A percentile compares a stretch with the other conserved stretches of the same genome.
These are phyloP conservation scores for Hirschioporus abietinus DNA, from an alignment of 768 basidiomycete species.

Conservation along the genomic window DNA sequence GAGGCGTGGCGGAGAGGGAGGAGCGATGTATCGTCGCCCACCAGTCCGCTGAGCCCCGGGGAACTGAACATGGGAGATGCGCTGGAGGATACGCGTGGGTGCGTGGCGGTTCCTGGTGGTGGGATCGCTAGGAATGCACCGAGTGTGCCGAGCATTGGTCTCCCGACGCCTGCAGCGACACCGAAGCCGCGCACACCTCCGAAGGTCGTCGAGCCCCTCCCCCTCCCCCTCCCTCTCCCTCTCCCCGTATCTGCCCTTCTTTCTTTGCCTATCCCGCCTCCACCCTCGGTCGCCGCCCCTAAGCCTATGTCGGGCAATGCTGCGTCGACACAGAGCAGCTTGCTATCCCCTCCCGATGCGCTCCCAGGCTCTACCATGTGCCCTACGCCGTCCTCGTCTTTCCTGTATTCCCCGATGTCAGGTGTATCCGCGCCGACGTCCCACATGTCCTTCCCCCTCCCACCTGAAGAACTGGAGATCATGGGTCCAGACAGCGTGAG, in stretches of 20 bases:
- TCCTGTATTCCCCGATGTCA: neutral
- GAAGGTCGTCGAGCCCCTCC: neutral
- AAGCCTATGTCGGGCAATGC: neutral
- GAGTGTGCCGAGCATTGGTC: neutral
- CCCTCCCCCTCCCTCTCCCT: neutral
- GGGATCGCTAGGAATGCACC: neutral
- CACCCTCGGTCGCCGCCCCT: neutral
- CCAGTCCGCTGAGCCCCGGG: neutral
- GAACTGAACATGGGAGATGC: neutral
- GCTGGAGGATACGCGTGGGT: neutral
- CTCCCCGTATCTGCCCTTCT: neutral
- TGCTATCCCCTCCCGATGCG: neutral
- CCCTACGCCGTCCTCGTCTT: neutral
- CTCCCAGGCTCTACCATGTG: neutral
- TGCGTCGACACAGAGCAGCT: neutral
- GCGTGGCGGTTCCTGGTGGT: neutral
- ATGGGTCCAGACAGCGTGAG: neutral
- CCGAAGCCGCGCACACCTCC: neutral
- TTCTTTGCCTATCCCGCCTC: neutral
- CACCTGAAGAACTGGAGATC: neutral
- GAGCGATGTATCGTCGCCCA: neutral
- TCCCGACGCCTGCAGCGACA: neutral
- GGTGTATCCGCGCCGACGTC: neutral
- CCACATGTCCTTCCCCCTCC: neutral
- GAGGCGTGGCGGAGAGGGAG: neutral